Base-by-base conservation (phyloP, 139 green algal genomes). In the Closterium sp. region DNA sequence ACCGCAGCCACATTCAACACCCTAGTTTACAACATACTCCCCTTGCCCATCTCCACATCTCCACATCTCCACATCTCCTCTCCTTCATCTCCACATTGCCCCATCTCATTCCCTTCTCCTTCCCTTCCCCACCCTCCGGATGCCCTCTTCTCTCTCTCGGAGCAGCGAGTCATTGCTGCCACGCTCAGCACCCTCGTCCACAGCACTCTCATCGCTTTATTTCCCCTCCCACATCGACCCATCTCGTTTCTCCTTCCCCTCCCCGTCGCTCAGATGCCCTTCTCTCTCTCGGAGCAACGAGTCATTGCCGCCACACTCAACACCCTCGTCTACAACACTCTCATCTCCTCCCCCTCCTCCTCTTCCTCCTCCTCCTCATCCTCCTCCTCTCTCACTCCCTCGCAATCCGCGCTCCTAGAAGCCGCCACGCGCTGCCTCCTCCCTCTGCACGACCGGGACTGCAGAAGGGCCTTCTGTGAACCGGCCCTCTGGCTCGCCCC, bases 401-500 rank as follows among this genome's bases (percentile, higher is more conserved):
- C 64, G 28, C 86, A 81, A 36, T 69, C 87, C 30, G 8, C 66
- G 1, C 87, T 90, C 9, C 23, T 91, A 31, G 34, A 55, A 21
- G 85, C 86, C 4, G 69, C 87, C 55, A 92, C 81, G 25, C 34
- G n/a, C 28, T 87, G 91, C n/a, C 66, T 93, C 5, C 90, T 94
- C 23, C 90, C 89, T n/a, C 92, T 98, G 84, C 97, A 98, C 43
- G 96, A 98, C 83, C 92, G 97, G 2, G 96, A 99, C 55, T 92
- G 95, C 8, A 91, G 97, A 23, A 93, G 94, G 3, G 81, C 84
- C 7, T 99, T 97, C 94, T 98, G 96, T 92, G 95, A 96, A 34
- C 69, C 95, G 1, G 64, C 93, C 2, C 87, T 98, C 81, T 99
- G 97, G 97, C 95, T 98, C 43, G 96, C 95, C 30, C 97, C 97